Conservation (phyloP, 2,329 filamentous ascomycete genomes). For the Xylariaceae sp. region DNA sequence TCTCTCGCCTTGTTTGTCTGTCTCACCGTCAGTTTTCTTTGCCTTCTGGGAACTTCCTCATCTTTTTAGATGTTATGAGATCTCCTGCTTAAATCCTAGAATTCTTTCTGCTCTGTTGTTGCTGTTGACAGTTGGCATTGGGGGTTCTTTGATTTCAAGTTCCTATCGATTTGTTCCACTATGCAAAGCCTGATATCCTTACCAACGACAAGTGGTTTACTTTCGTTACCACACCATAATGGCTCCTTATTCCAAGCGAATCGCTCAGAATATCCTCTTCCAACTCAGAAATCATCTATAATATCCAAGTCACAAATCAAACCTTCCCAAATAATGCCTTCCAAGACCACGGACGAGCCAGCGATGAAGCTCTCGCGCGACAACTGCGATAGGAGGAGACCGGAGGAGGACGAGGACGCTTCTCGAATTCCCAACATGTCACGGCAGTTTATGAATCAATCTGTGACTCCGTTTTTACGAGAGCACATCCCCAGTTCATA, state of each 20-base stretch:
- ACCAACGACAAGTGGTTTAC: conserved; percentile 10
- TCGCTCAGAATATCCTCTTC: conserved; percentile 6
- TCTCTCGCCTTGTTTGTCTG: conserved; percentile 27
- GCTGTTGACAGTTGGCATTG: no score
- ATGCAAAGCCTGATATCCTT: conserved; percentile 23
- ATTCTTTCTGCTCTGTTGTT: conserved; percentile 17
- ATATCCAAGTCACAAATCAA: conserved; percentile 10
- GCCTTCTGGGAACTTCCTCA: conserved; percentile 1
- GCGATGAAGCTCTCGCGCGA: conserved; percentile 32
- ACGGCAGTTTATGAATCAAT: conserved; percentile 67
- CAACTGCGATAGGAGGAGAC: conserved; percentile 49
- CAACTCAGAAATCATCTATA: conserved; percentile 7
- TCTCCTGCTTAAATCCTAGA: conserved; percentile 2
- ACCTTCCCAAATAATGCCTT: conserved; percentile 14
- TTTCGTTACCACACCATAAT: conserved; percentile 8
- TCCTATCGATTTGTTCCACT: conserved; percentile 9
- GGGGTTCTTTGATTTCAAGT: no score
- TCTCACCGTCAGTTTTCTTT: conserved; percentile 13
- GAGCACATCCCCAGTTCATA: conserved; percentile 89
- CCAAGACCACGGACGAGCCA: conserved; percentile 18
- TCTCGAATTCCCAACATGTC: conserved; percentile 54
- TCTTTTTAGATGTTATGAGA: no score
- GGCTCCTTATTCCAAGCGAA: conserved; percentile 5
- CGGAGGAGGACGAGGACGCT: conserved; percentile 47
- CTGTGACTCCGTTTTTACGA: conserved; percentile 81